phyloP scores from a whole-genome alignment of 169 alveolate genomes.

The Cryptosporidium bovis region DNA sequence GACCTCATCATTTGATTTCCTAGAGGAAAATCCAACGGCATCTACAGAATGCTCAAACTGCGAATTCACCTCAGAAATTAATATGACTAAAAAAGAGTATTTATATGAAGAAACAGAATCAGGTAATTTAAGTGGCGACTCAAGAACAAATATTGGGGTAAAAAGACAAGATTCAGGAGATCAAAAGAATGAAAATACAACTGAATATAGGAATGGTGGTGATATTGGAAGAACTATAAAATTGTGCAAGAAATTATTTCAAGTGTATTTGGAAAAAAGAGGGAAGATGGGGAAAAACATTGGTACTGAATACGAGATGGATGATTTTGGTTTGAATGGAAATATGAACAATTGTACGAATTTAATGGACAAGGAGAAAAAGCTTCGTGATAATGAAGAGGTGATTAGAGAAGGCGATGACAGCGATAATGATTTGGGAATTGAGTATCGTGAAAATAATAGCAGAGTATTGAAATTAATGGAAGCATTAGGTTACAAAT shows the following conservation, averaged over 20 bases:
- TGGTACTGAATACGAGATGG: neutral
- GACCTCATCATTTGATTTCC: neutral
- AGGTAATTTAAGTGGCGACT: too few relatives aligned
- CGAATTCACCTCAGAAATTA: slow-evolving; percentile 11
- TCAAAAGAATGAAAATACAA: too few relatives aligned
- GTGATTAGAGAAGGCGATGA: neutral
- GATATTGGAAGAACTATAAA: too few relatives aligned
- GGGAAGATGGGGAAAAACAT: neutral
- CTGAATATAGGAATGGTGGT: too few relatives aligned
- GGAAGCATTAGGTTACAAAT: neutral
- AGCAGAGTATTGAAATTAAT: neutral
- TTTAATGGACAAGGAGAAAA: too few relatives aligned
- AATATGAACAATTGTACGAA: too few relatives aligned
- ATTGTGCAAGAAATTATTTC: too few relatives aligned
- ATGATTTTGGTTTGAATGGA: neutral
- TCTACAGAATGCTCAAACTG: slow-evolving; percentile 50
- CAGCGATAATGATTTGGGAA: neutral
- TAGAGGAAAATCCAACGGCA: slow-evolving; percentile 55
- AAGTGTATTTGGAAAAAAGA: neutral
- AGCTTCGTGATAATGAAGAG: neutral
- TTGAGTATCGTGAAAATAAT: neutral
- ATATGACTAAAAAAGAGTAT: neutral
- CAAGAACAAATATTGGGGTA: too few relatives aligned
- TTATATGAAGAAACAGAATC: too few relatives aligned
- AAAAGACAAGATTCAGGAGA: too few relatives aligned